Evolutionary conservation across 1,139 yeast species (phyloP).

Genomic region (Saccharomyces hybrid): DNA sequence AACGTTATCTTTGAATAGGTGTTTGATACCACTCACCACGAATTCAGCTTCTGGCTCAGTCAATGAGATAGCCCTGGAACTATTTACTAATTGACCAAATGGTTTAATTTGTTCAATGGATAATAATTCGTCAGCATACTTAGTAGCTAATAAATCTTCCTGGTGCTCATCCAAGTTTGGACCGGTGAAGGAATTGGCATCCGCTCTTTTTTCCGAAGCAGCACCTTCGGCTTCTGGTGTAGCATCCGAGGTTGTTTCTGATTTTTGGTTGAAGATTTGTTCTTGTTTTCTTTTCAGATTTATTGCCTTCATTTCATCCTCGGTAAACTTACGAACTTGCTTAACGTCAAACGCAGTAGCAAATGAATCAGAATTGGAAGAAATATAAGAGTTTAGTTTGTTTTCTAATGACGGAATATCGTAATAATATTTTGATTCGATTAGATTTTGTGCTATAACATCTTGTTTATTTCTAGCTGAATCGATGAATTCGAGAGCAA

Average conservation of each 20-base stretch:
- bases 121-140: constrained; percentile 58
- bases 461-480: constrained; percentile 36
- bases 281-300: constrained; percentile 39
- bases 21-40: constrained; percentile 78
- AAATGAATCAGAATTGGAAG: constrained; percentile 53
- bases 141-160: constrained; percentile 43
- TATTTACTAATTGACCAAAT: constrained; percentile 71
- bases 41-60: constrained; percentile 94
- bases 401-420: constrained; percentile 72
- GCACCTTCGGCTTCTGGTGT: constrained; percentile 9
- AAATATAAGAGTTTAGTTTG: constrained; percentile 66
- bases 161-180: constrained; percentile 24
- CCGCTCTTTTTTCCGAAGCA: constrained; percentile 15
- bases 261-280: constrained; percentile 28
- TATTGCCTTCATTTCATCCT: constrained; percentile 48
- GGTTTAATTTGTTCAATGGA: constrained; percentile 55
- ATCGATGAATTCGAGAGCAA: constrained; percentile 64
- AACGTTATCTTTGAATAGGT: constrained; percentile 65
- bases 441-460: constrained; percentile 38
- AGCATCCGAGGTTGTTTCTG: constrained; percentile 13
- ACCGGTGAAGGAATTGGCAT: constrained; percentile 21
- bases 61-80: constrained; percentile 59
- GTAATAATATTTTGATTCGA: constrained; percentile 62
- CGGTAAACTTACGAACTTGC: constrained; percentile 44
- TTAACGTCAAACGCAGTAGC: constrained; percentile 62